Conservation (phyloP, 2,329 filamentous ascomycete species). For the Aspergillus sp. region DNA sequence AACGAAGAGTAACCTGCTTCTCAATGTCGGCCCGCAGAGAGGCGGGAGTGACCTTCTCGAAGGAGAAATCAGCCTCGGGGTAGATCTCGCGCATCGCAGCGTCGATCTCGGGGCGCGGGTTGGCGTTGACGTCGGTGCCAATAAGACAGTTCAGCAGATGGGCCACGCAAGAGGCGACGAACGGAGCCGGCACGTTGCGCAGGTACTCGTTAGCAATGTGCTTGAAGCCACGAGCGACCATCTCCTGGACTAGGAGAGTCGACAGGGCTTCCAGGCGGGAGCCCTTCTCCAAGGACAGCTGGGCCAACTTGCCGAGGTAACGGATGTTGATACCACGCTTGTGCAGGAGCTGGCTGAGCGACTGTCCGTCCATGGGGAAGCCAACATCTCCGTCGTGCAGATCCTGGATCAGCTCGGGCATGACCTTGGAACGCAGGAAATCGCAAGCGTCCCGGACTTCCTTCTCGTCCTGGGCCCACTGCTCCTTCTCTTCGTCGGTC, state of each 20-base stretch:
- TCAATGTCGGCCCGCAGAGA: constrained; percentile 68
- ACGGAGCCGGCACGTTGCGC: constrained; percentile 72
- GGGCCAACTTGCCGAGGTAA: constrained; percentile 84
- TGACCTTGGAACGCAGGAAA: constrained; percentile 71
- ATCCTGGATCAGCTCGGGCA: constrained; percentile 83
- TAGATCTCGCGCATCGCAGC: constrained; percentile 72
- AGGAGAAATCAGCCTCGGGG: constrained; percentile 76
- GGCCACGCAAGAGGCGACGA: constrained; percentile 75
- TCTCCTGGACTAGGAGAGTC: constrained; percentile 80
- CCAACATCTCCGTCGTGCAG: constrained; percentile 89
- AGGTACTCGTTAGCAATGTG: constrained; percentile 80
- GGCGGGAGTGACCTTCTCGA: constrained; percentile 75
- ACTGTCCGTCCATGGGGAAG: constrained; percentile 98
- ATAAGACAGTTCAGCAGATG: constrained; percentile 94
- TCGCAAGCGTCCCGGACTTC: constrained; percentile 82
- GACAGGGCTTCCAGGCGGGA: constrained; percentile 74
- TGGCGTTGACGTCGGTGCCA: constrained; percentile 71
- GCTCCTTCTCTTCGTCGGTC: constrained; percentile 83
- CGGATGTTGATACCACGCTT: constrained; percentile 96
- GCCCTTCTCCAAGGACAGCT: constrained; percentile 65
- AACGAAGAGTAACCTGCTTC: constrained; percentile 70
- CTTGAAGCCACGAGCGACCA: constrained; percentile 95
- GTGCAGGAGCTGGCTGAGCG: constrained; percentile 82
- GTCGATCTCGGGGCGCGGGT: constrained; percentile 76
- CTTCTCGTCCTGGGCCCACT: constrained; percentile 79